Evolutionary conservation across 495 filamentous ascomycete genomes (phyloP), one percentile per base, ranked within the genome.

Genomic region (Cercophora newfieldiana): DNA sequence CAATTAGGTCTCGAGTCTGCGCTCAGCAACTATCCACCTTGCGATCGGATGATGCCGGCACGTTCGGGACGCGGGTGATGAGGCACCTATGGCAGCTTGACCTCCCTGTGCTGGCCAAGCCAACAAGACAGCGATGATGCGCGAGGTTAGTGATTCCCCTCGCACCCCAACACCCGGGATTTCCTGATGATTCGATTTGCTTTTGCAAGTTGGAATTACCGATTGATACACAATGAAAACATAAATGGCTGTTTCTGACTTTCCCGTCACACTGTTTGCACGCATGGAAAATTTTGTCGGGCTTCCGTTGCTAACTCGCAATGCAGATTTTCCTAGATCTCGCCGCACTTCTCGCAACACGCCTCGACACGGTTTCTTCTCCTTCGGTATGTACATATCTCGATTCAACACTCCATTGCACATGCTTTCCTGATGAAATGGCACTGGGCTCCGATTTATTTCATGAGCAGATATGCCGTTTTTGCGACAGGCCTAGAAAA

Each of bases 401-500:
- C 29, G 16, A 6, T 30, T 1, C 55, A 53, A 10, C 8, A 6
- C 31, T 28, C 21, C 49, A 57, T 51, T 8, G 56, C 69, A 66
- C 28, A 49, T 61, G 68, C 65, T 74, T 73, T 53, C 72, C 90
- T 92, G 94, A 99, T 97, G 94, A 96, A 92, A 84, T 85, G 94
- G 94, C 95, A 99, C 95, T 99, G 95, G 95, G 96, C 95, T 97
- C 94, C 92, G 94, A 98, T 82, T 8, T 75, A 72, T 77, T 66
- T 79, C 75, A 83, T 93, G 91, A 93, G 82, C 78, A 88, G 92
- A 97, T 81, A 95, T 82, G 92, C 92, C 93, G 86, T 84, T 87
- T 72, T 92, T 91, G 92, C 76, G 94, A 92, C 92, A 96, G 94
- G 94, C 95, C 92, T 97, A 97, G 94, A 97, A 99, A 99, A 97